phyloP scores from a whole-genome alignment of 2,329 filamentous ascomycete genomes.

The Didymella keratinophila region DNA sequence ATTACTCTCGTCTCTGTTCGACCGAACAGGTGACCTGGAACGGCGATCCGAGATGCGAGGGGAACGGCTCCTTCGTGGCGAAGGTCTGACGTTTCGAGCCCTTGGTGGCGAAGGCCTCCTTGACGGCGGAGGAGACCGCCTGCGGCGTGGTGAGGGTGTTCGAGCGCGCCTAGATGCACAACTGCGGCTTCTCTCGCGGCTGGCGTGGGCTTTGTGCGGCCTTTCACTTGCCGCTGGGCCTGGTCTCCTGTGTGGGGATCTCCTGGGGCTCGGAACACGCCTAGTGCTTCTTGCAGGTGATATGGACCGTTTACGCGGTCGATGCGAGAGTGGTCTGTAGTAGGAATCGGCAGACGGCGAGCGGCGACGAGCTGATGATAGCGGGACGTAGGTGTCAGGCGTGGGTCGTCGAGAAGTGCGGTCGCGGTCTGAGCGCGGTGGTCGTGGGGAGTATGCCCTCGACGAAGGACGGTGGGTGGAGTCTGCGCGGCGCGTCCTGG shows the following conservation, averaged over 20 bases:
- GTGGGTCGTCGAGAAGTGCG: slow-evolving; percentile 45
- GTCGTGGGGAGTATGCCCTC: slow-evolving; percentile 45
- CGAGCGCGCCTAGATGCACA: slow-evolving; percentile 36
- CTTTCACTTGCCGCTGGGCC: slow-evolving; percentile 34
- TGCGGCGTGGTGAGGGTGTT: slow-evolving; percentile 44
- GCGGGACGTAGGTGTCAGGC: slow-evolving; percentile 48
- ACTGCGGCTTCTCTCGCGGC: slow-evolving; percentile 38
- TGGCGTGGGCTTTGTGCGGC: slow-evolving; percentile 25
- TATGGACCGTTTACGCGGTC: slow-evolving; percentile 43
- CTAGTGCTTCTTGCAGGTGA: slow-evolving; percentile 43
- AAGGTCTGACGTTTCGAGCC: slow-evolving; percentile 29
- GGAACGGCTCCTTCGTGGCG: slow-evolving; percentile 34
- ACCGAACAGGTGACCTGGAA: slow-evolving; percentile 41
- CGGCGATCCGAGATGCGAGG: slow-evolving; percentile 39
- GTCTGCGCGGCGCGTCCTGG: slow-evolving; percentile 43
- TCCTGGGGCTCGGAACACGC: slow-evolving; percentile 39
- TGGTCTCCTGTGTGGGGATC: slow-evolving; percentile 43
- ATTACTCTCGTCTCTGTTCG: slow-evolving; percentile 20
- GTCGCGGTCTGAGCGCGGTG: slow-evolving; percentile 43
- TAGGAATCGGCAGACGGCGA: slow-evolving; percentile 53
- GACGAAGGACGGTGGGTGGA: slow-evolving; percentile 39
- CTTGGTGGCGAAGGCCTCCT: slow-evolving; percentile 37
- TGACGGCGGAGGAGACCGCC: slow-evolving; percentile 36
- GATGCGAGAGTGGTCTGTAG: slow-evolving; percentile 43
- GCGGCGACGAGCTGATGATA: slow-evolving; percentile 46